Conservation (phyloP, 1,284 basidiomycete species). For the Ganoderma sinense region DNA sequence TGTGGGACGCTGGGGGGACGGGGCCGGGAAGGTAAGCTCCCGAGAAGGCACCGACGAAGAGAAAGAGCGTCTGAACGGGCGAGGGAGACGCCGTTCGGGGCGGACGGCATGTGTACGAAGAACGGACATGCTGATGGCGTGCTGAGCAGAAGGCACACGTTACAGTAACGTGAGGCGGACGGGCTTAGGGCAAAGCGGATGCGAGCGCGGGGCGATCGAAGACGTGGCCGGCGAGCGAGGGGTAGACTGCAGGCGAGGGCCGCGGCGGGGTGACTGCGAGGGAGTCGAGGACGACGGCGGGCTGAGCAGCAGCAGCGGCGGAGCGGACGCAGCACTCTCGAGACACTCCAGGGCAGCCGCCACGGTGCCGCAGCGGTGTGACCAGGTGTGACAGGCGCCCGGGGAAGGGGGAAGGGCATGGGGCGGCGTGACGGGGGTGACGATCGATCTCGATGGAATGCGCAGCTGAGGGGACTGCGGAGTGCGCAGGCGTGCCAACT, state of each 20-base stretch:
- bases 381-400: background rate
- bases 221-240: background rate
- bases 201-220: background rate
- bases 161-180: constrained; percentile 4
- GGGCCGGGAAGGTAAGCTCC: constrained; percentile 17
- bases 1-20: constrained; percentile 18
- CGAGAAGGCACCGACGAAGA: constrained; percentile 23
- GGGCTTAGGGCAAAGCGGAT: background rate
- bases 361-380: constrained; percentile 23
- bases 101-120: constrained; percentile 8
- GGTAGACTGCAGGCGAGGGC: background rate
- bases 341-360: constrained; percentile 4
- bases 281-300: constrained; percentile 13
- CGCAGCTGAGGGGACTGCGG: constrained; percentile 34
- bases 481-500: constrained; percentile 31
- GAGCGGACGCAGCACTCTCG: background rate
- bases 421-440: constrained; percentile 24
- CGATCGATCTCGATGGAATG: constrained; percentile 29
- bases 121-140: constrained; percentile 23
- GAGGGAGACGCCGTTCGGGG: constrained; percentile 9
- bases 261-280: constrained; percentile 4
- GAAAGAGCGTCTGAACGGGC: constrained; percentile 11
- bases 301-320: constrained; percentile 6
- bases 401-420: constrained; percentile 1
- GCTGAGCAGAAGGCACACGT: constrained; percentile 11